A percentile compares a stretch with the other conserved stretches of the same genome.
These are phyloP conservation scores for Adansonia madagascariensis DNA, from an alignment of 441 rosid genomes.

Conservation along the genomic window DNA sequence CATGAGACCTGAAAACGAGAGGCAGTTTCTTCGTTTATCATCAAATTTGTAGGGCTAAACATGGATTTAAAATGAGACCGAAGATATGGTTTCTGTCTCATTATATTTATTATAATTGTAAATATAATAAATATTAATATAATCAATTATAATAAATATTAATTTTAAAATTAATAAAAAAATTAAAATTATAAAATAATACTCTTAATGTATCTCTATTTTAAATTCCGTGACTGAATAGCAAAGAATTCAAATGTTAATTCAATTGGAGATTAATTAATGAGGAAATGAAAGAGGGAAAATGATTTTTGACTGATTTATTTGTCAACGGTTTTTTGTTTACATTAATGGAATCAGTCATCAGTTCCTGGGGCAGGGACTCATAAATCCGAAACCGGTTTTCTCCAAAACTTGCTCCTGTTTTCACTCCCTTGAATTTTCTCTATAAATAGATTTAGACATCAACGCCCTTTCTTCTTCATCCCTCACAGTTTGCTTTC, in stretches of 20 bases:
- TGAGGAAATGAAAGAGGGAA: not conserved
- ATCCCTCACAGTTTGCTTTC: not conserved
- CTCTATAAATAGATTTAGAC: slow-evolving; percentile 17
- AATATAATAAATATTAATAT: too few species aligned
- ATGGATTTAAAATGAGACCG: not conserved
- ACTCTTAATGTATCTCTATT: too few species aligned
- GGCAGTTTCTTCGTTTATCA: slow-evolving; percentile 12
- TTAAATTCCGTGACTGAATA: too few species aligned
- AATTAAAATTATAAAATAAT: too few species aligned
- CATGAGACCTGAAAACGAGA: not conserved
- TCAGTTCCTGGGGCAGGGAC: not conserved
- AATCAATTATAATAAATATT: too few species aligned
- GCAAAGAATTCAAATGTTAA: not conserved
- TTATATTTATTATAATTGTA: too few species aligned
- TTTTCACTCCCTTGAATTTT: not conserved
- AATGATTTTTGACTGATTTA: slow-evolving; percentile 7
- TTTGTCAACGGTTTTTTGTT: slow-evolving; percentile 23
- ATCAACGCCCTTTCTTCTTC: slow-evolving; percentile 7
- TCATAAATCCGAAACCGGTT: slow-evolving; percentile 14
- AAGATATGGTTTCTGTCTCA: too few species aligned
- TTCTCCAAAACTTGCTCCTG: slow-evolving; percentile 18
- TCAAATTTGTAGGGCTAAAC: slow-evolving; percentile 1
- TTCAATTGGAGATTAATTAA: not conserved
- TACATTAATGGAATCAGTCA: slow-evolving; percentile 10
- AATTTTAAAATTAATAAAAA: too few species aligned